These are phyloP conservation scores for Rhizopogon vinicolor DNA, from an alignment of 768 basidiomycete genomes.

Conservation along the genomic window DNA sequence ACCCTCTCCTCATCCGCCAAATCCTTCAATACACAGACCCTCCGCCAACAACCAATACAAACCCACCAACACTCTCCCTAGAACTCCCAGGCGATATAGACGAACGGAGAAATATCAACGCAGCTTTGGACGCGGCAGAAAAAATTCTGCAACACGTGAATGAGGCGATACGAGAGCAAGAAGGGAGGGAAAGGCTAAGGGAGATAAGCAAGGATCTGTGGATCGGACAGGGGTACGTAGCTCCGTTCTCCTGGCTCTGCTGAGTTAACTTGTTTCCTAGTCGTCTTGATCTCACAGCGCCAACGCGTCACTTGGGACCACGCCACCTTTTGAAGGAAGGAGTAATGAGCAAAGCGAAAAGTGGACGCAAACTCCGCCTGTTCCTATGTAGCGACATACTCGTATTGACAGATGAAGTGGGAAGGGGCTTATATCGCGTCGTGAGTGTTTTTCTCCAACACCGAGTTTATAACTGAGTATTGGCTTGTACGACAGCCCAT, in stretches of 20 bases:
- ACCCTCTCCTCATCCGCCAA: constrained; percentile 85
- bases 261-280: constrained; percentile 29
- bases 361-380: constrained; percentile 68
- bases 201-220: constrained; percentile 76
- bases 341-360: constrained; percentile 73
- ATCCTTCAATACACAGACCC: constrained; percentile 75
- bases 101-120: constrained; percentile 52
- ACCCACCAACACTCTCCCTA: not conserved
- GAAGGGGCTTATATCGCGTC: constrained; percentile 76
- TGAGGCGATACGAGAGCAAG: constrained; percentile 81
- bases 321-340: constrained; percentile 81
- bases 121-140: constrained; percentile 63
- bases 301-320: constrained; percentile 81
- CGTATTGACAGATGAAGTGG: constrained; percentile 72
- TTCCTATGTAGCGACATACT: constrained; percentile 90
- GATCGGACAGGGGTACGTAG: constrained; percentile 79
- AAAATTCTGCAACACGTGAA: constrained; percentile 77
- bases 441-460: constrained; percentile 37
- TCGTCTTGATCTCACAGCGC: constrained; percentile 85
- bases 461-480: not conserved
- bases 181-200: constrained; percentile 72
- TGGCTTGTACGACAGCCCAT: constrained; percentile 51
- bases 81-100: constrained; percentile 20
- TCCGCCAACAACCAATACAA: constrained; percentile 1
- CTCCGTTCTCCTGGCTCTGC: not conserved